These are phyloP conservation scores for Rhizopus arrhizus DNA, from an alignment of 371 early-diverging fungal species.

Conservation along the genomic window DNA sequence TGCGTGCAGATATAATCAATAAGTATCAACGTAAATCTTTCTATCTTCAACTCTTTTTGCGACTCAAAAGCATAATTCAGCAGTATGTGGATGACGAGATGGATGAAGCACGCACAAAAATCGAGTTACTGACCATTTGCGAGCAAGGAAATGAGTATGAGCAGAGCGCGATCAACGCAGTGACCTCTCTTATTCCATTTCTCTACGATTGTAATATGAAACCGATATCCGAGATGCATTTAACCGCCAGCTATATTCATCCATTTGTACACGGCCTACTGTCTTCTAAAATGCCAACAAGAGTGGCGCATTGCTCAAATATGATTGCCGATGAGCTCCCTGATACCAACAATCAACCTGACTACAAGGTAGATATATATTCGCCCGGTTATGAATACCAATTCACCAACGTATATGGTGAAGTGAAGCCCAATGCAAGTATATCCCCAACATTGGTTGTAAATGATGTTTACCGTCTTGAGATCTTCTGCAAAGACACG, in stretches of 20 bases:
- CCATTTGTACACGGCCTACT: conserved; percentile 18
- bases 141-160: conserved; percentile 1
- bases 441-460: conserved; percentile 14
- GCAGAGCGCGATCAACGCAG: conserved; percentile 6
- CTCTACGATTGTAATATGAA: conserved; percentile 30
- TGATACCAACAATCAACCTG: conserved; percentile 10
- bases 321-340: conserved; percentile 5
- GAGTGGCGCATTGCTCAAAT: conserved; percentile 14
- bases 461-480: conserved; percentile 10
- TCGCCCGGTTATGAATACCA: conserved; percentile 8
- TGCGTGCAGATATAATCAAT: conserved; percentile 8
- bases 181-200: conserved; percentile 16
- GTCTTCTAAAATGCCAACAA: conserved; percentile 13
- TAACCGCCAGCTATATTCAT: conserved; percentile 27
- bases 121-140: conserved; percentile 9
- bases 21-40: conserved; percentile 12
- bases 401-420: conserved; percentile 12
- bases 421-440: conserved; percentile 8
- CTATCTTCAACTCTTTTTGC: conserved; percentile 6
- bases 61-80: conserved; percentile 7
- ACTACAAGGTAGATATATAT: conserved; percentile 12
- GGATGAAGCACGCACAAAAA: conserved; percentile 11
- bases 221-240: conserved; percentile 27
- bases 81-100: conserved; percentile 7
- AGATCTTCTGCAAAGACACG: conserved; percentile 10